Percentiles rank a stretch among this genome's conserved stretches.
Evolutionary conservation across 805 yeast genomes (phyloP).

Genomic region (Schwanniomyces polymorphus): DNA sequence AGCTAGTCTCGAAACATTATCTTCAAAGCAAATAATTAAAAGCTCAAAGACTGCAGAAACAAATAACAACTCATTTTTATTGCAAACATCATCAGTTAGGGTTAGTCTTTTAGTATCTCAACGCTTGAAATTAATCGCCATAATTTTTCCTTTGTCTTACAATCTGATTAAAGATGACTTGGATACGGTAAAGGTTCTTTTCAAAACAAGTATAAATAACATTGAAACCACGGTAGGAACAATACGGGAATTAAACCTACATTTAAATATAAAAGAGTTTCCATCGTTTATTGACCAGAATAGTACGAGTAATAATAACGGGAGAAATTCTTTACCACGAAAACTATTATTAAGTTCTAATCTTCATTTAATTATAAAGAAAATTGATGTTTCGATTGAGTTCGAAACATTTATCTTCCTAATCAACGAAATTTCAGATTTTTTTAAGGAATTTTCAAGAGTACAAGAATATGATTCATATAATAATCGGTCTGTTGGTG

Average conservation of each 20-base stretch:
- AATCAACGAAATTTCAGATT: conserved; percentile 8
- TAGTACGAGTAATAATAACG: conserved; percentile 4
- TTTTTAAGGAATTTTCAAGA: conserved; percentile 4
- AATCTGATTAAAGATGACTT: conserved; percentile 33
- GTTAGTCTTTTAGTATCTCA: conserved; percentile 20
- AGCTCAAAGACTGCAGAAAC: background rate
- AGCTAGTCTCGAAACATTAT: conserved; percentile 5
- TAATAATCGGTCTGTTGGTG: background rate
- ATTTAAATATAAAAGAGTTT: conserved; percentile 24
- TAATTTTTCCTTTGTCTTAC: conserved; percentile 46
- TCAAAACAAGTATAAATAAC: conserved; percentile 11
- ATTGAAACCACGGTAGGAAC: conserved; percentile 15
- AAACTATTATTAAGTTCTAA: conserved; percentile 15
- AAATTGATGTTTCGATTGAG: conserved; percentile 11
- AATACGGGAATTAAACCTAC: conserved; percentile 24
- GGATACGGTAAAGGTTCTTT: conserved; percentile 29
- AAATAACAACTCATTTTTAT: conserved; percentile 17
- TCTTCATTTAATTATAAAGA: conserved; percentile 11
- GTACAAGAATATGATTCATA: conserved; percentile 7
- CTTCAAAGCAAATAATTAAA: background rate
- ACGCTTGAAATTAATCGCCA: conserved; percentile 15
- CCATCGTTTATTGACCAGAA: conserved; percentile 15
- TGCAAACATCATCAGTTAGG: conserved; percentile 41
- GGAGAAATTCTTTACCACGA: conserved; percentile 16
- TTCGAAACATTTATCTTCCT: conserved; percentile 9